Percentiles rank a stretch among this genome's conserved stretches.
phyloP scores from a whole-genome alignment of 2,329 filamentous ascomycete genomes.

The Arthrobotrys iridis region DNA sequence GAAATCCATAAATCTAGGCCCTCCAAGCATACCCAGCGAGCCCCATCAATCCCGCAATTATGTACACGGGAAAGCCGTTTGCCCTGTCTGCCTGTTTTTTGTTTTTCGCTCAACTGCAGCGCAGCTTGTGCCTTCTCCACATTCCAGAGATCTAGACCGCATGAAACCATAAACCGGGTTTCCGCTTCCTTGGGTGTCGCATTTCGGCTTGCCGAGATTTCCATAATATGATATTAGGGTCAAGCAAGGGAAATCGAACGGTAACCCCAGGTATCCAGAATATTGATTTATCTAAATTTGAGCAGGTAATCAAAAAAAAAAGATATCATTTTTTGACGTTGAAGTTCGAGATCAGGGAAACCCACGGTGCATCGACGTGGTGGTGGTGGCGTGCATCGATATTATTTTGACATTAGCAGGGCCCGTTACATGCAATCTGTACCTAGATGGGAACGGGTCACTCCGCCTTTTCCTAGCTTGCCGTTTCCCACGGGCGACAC shows the following conservation, averaged over 20 bases:
- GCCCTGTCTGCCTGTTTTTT: background rate
- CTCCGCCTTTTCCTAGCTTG: background rate
- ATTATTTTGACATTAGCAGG: background rate
- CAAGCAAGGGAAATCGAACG: slow-evolving; percentile 3
- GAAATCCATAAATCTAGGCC: slow-evolving; percentile 24
- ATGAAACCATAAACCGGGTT: slow-evolving; percentile 37
- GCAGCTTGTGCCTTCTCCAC: slow-evolving; percentile 22
- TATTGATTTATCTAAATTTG: no score
- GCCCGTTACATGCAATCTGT: background rate
- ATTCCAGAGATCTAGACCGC: slow-evolving; percentile 53
- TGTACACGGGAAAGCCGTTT: slow-evolving; percentile 12
- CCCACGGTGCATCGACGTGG: slow-evolving; percentile 5
- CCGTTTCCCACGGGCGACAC: background rate
- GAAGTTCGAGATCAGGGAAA: background rate
- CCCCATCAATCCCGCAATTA: slow-evolving; percentile 2
- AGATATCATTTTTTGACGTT: slow-evolving; percentile 44
- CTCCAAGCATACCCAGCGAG: slow-evolving; percentile 6
- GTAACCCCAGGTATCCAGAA: background rate
- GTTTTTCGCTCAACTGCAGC: background rate
- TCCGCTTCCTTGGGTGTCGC: background rate
- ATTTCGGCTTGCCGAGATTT: slow-evolving; percentile 13
- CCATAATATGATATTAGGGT: background rate
- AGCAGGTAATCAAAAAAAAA: background rate
- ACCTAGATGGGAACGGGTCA: no score
- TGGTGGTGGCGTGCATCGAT: background rate